phyloP scores from a whole-genome alignment of 495 filamentous ascomycete species.

The Extremus antarcticus region DNA sequence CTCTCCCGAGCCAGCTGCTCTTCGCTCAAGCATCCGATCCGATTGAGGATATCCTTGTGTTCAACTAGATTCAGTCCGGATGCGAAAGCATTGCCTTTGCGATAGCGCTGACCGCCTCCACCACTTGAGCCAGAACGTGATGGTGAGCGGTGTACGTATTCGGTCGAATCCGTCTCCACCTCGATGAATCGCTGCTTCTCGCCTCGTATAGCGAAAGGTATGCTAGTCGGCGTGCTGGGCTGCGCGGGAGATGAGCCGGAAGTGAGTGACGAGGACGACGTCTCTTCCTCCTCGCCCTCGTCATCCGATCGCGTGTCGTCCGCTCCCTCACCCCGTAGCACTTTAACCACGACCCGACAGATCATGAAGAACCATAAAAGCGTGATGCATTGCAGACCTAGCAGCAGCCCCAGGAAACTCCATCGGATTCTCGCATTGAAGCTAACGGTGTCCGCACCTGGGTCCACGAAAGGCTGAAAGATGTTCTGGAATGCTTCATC shows the following conservation, averaged over 20 bases:
- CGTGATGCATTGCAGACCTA: constrained; percentile 68
- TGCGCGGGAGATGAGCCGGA: background rate
- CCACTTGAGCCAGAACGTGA: background rate
- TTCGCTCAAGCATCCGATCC: constrained; percentile 20
- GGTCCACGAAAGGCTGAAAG: constrained; percentile 56
- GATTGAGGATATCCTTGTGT: constrained; percentile 18
- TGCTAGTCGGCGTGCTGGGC: background rate
- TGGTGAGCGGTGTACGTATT: background rate
- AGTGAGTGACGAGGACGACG: background rate
- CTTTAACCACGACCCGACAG: constrained; percentile 61
- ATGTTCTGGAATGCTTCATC: constrained; percentile 49
- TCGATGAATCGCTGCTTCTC: constrained; percentile 15
- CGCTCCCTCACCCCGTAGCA: constrained; percentile 63
- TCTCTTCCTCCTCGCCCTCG: constrained; percentile 55
- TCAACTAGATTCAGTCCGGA: constrained; percentile 18
- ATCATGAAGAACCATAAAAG: constrained; percentile 90
- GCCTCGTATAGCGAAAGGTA: background rate
- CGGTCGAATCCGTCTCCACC: constrained; percentile 7
- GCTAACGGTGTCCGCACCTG: constrained; percentile 57
- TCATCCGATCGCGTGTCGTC: constrained; percentile 84
- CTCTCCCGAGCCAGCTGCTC: constrained; percentile 19
- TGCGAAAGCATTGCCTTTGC: constrained; percentile 7
- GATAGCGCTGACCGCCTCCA: constrained; percentile 4
- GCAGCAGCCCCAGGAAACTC: constrained; percentile 62
- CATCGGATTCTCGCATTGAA: constrained; percentile 61